phyloP scores from a whole-genome alignment of 768 basidiomycete species.

The Lentinus tigrinus region DNA sequence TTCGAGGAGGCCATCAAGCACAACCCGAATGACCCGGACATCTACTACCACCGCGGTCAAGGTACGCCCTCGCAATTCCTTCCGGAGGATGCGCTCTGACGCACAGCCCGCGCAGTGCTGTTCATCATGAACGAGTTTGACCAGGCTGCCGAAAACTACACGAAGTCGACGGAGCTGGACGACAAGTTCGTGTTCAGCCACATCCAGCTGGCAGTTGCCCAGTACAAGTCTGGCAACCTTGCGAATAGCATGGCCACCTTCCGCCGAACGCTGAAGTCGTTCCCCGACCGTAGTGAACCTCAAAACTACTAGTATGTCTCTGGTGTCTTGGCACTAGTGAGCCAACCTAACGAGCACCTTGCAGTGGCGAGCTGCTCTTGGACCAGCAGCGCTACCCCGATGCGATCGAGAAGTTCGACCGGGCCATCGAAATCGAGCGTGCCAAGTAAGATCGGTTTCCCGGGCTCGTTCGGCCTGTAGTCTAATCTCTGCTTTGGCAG shows the following conservation, averaged over 20 bases:
- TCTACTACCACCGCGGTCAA: conserved; percentile 98
- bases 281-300: conserved; percentile 86
- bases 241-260: conserved; percentile 89
- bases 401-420: conserved; percentile 89
- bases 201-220: conserved; percentile 95
- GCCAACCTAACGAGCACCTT: not conserved
- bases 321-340: not conserved
- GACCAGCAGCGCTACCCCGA: conserved; percentile 90
- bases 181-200: conserved; percentile 92
- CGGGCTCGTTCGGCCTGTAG: not conserved
- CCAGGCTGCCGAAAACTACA: conserved; percentile 88
- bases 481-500: conserved; percentile 4
- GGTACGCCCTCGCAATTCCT: conserved; percentile 41
- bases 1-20: conserved; percentile 87
- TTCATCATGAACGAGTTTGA: conserved; percentile 93
- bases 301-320: conserved; percentile 87
- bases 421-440: conserved; percentile 86
- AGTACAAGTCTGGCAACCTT: conserved; percentile 84
- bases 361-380: conserved; percentile 88
- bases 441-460: conserved; percentile 44
- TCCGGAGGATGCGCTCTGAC: not conserved
- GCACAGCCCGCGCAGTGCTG: conserved; percentile 53
- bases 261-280: conserved; percentile 76
- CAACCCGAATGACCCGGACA: conserved; percentile 86
- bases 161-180: conserved; percentile 85